phyloP scores from a whole-genome alignment of 192 early-diverging fungal genomes.

The Coemansia sp. region DNA sequence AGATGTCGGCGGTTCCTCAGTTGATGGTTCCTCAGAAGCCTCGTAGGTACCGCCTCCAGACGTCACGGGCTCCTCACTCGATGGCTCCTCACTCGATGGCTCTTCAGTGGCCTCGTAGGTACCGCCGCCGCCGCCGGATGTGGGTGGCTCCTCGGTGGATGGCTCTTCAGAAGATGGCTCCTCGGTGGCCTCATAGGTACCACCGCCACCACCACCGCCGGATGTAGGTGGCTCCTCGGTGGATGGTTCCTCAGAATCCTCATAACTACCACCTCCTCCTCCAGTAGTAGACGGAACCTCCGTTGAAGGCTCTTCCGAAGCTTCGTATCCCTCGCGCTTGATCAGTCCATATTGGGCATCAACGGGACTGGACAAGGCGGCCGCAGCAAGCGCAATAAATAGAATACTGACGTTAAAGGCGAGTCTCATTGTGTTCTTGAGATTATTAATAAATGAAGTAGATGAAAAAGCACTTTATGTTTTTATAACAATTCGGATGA shows the following conservation, averaged over 20 bases:
- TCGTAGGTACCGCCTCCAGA: slow-evolving; percentile 1
- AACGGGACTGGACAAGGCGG: slow-evolving; percentile 30
- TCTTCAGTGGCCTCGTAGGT: slow-evolving; percentile 15
- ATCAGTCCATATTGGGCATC: slow-evolving; percentile 23
- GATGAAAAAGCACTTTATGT: not conserved
- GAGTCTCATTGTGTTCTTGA: slow-evolving; percentile 27
- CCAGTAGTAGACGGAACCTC: slow-evolving; percentile 16
- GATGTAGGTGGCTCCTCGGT: slow-evolving; percentile 17
- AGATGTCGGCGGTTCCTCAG: slow-evolving; percentile 14
- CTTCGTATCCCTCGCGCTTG: slow-evolving; percentile 36
- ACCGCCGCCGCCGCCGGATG: not conserved
- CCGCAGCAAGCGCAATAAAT: slow-evolving; percentile 41
- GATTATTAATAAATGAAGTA: not conserved
- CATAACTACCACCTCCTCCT: slow-evolving; percentile 9
- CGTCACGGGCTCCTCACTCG: not conserved
- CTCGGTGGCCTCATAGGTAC: slow-evolving; percentile 19
- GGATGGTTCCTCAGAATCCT: slow-evolving; percentile 16
- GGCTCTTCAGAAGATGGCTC: slow-evolving; percentile 23
- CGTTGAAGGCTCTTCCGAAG: slow-evolving; percentile 16
- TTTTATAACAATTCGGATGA: not conserved
- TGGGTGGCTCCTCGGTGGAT: slow-evolving; percentile 6
- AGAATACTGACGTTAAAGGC: slow-evolving; percentile 41
- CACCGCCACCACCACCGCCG: not conserved
- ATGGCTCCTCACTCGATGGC: slow-evolving; percentile 24
- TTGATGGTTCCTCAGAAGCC: slow-evolving; percentile 3